Evolutionary conservation across 1,284 basidiomycete species (phyloP), one percentile per base, ranked within the genome.

Genomic region (Leccinum subatratum): DNA sequence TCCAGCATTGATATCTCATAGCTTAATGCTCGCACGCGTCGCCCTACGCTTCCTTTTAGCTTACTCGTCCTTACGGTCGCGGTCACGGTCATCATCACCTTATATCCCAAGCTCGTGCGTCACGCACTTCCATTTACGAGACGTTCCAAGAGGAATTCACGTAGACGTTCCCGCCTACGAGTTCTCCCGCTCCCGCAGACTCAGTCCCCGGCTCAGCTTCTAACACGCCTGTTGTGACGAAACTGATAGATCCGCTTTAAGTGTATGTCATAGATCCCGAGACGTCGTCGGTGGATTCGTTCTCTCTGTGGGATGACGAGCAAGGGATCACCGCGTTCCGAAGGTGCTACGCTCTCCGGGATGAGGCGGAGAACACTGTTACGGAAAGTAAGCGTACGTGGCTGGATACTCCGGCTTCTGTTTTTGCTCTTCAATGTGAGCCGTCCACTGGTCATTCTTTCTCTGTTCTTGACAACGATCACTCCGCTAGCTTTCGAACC

Each of bases 1-100:
- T 90, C 86, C 0, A 91, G 90, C 75, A 88, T 92, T 66, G 91
- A 93, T 73, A 72, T 92, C 4, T 81, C 82, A 0, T 84, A 86
- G 3, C 75, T 93, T 51, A 86, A 84, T 68, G 69, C 77, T 3
- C 80, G 3, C 74, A 77, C 20, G 76, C 78, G 1, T 66, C 69
- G 18, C 79, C 79, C 22, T 81, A 72, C 22, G 75, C 73, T 12
- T 72, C 74, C 6, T 77, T 81, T 30, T 73, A 78, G 48, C 76
- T 78, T 8, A 74, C 76, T 8, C 80, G 84, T 30, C 76, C 84
- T 18, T 80, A 86, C n/a, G 81, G 85, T 45, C 82, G 84, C 18
- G 87, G 89, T 7, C 90, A 91, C 74, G 87, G 89, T 6, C 90
- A 91, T 73, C 86, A 87, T 62, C 86, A 87, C 62, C 85, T 88